Evolutionary conservation across 371 early-diverging fungal species (phyloP).

Genomic region (Rhizopus sp.): DNA sequence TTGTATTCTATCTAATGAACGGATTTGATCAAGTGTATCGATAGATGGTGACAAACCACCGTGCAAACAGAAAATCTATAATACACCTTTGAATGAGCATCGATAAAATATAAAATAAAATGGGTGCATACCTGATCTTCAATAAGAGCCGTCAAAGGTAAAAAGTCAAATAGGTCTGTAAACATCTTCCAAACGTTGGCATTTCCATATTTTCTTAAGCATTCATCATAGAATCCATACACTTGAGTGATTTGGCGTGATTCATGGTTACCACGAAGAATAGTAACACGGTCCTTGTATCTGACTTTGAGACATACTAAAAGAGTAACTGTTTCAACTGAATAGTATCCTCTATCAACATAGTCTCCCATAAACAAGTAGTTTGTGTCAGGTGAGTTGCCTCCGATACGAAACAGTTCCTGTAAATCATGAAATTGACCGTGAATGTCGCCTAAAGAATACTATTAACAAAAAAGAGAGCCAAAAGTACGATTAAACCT

Average conservation of each 20-base stretch:
- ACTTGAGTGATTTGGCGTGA: constrained; percentile 98
- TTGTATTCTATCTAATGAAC: constrained; percentile 95
- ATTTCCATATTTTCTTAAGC: constrained; percentile 97
- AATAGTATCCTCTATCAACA: constrained; percentile 99
- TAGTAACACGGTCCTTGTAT: constrained; percentile 96
- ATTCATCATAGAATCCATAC: constrained; percentile 97
- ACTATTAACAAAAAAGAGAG: no score
- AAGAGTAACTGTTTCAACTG: constrained; percentile 96
- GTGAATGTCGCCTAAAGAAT: constrained; percentile 92
- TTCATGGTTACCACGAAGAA: constrained; percentile 99
- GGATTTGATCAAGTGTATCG: constrained; percentile 96
- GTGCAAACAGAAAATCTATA: constrained; percentile 93
- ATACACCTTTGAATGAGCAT: no score
- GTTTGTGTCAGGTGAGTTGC: constrained; percentile 95
- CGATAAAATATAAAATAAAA: no score
- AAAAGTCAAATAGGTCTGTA: constrained; percentile 97
- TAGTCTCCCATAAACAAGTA: constrained; percentile 99
- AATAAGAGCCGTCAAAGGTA: constrained; percentile 95
- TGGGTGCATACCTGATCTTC: constrained; percentile 49
- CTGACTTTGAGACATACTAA: constrained; percentile 94
- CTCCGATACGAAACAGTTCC: constrained; percentile 98
- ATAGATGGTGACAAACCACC: constrained; percentile 99
- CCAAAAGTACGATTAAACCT: no score
- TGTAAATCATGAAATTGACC: constrained; percentile 99
- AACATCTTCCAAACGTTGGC: constrained; percentile 99